phyloP scores from a whole-genome alignment of 139 green algal species.

The Picocystis salinarum region DNA sequence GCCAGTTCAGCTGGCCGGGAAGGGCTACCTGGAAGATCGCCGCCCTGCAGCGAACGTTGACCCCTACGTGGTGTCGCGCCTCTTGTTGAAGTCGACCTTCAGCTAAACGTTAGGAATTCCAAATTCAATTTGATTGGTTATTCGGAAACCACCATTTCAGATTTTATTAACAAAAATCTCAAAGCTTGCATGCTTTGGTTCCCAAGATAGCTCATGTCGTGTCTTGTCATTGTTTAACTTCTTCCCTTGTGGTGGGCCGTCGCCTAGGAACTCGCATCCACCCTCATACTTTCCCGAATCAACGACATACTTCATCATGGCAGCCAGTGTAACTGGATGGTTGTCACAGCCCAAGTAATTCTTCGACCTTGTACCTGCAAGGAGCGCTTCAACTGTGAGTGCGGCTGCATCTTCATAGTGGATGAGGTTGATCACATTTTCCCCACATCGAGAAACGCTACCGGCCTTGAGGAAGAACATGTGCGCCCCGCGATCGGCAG shows the following conservation, averaged over 20 bases:
- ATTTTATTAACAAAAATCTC: no score
- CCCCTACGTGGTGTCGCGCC: slow-evolving; percentile 55
- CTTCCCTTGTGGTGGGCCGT: no score
- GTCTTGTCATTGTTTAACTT: no score
- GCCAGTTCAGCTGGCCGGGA: slow-evolving; percentile 48
- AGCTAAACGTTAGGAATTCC: slow-evolving; percentile 8
- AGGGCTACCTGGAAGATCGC: slow-evolving; percentile 76
- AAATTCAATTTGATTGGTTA: no score
- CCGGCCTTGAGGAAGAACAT: slow-evolving; percentile 70
- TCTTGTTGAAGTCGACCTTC: slow-evolving; percentile 57
- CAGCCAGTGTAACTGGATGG: slow-evolving; percentile 4
- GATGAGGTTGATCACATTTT: slow-evolving; percentile 85
- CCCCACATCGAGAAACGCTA: slow-evolving; percentile 21
- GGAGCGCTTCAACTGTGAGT: slow-evolving; percentile 29
- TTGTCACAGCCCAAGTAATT: slow-evolving; percentile 24
- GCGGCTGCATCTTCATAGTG: slow-evolving; percentile 92
- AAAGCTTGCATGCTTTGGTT: no score
- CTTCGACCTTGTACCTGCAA: background rate
- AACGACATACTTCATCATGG: no score
- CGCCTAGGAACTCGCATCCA: no score
- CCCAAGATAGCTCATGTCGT: no score
- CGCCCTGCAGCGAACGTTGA: slow-evolving; percentile 65
- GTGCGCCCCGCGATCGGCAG: slow-evolving; percentile 61
- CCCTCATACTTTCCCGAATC: no score
- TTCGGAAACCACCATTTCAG: no score